Evolutionary conservation across 768 basidiomycete species (phyloP).

Genomic region (Tubosaeta sp.): DNA sequence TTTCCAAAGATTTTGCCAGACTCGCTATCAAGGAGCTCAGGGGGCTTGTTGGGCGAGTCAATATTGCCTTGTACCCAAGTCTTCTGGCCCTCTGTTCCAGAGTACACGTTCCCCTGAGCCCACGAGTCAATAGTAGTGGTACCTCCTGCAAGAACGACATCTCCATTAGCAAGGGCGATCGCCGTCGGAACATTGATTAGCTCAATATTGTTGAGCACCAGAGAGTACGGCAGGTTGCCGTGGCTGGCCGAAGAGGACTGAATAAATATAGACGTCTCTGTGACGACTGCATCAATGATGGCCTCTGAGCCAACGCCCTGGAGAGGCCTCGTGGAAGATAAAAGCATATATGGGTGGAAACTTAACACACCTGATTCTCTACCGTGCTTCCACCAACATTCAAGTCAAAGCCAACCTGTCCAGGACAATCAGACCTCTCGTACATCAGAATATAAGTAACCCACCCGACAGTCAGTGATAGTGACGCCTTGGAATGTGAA

Average conservation of each 20-base stretch:
- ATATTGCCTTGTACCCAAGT: slow-evolving; percentile 51
- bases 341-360: not conserved
- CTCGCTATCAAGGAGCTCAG: slow-evolving; percentile 46
- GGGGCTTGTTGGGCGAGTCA: slow-evolving; percentile 44
- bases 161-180: slow-evolving; percentile 30
- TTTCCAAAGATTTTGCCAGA: slow-evolving; percentile 59
- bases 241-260: slow-evolving; percentile 32
- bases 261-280: slow-evolving; percentile 43
- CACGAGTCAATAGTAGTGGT: slow-evolving; percentile 44
- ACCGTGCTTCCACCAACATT: slow-evolving; percentile 34
- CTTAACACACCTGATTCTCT: slow-evolving; percentile 28
- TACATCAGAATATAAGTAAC: not conserved
- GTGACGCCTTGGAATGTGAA: slow-evolving; percentile 52
- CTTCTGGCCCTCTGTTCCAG: slow-evolving; percentile 42
- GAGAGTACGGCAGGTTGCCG: slow-evolving; percentile 28
- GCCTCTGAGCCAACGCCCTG: slow-evolving; percentile 41
- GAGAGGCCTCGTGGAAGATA: not conserved
- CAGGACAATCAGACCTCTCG: not conserved
- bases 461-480: slow-evolving; percentile 36
- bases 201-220: slow-evolving; percentile 34
- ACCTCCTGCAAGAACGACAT: slow-evolving; percentile 34
- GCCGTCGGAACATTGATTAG: slow-evolving; percentile 32
- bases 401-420: slow-evolving; percentile 44
- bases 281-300: slow-evolving; percentile 44
- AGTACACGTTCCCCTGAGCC: slow-evolving; percentile 72